Evolutionary conservation across 352 stramenopile species (phyloP), one percentile per base, ranked within the genome.

Genomic region (Aphanomyces invadans): DNA sequence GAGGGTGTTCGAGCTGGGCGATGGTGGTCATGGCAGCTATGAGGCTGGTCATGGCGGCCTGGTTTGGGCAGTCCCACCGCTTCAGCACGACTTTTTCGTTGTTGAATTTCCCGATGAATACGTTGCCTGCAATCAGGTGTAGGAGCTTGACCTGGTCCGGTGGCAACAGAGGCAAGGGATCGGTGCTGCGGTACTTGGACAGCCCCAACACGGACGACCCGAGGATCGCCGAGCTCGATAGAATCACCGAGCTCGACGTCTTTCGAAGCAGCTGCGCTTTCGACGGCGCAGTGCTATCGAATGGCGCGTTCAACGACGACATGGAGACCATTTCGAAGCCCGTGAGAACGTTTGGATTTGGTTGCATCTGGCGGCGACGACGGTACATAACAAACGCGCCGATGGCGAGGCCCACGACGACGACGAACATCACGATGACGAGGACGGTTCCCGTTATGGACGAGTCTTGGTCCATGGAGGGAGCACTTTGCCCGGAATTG

Each of bases 1-100:
- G 88, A 11, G 76, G 74, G 38, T 92, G 84, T 25, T 71, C 73
- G 29, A 90, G 72, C 10, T 71, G 73, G 29, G 76, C 74, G 2
- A 90, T 23, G n/a, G 26, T 19, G 33, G 49, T 49, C n/a, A 64
- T 38, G 32, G 49, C 55, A n/a, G 55, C 36, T n/a, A 64, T 28
- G 11, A 64, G 46, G 1, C 2, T 38, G 2, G 55, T 26, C 19
- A 64, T 38, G 2, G 45, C 55, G 2, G 25, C 39, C n/a, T 64
- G 21, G 32, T 45, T 51, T 19, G 31, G 55, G 5, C 33, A 32
- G n/a, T 64, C 55, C 19, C 45, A n/a, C 7, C 55, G 55, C 10
- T 46, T 45, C 33, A 64, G 11, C 19, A 64, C 55, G 38, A 64
- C 38, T 32, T 51, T 33, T n/a, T 64, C 55, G 33, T 38, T 38